phyloP scores from a whole-genome alignment of 2,329 filamentous ascomycete genomes.

The Aureobasidium vineae region DNA sequence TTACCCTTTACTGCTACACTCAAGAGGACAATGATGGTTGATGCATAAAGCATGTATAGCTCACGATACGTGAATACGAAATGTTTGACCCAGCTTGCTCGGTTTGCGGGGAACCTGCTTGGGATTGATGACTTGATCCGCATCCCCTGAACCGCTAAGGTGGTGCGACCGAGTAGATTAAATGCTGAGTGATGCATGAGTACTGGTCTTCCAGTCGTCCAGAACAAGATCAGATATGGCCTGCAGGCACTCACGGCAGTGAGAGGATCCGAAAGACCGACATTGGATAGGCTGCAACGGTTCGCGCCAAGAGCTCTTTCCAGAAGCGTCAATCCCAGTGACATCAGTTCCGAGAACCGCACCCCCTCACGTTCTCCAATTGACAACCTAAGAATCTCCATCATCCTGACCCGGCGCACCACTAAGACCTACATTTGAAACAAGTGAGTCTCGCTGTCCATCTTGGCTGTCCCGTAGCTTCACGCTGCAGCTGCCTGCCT shows the following conservation, averaged over 20 bases:
- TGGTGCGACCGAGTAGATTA: not conserved
- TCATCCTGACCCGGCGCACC: constrained; percentile 8
- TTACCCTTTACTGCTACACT: not conserved
- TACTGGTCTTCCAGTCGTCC: not conserved
- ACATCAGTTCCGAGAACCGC: not conserved
- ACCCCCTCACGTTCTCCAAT: constrained; percentile 23
- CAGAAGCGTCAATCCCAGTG: constrained; percentile 2
- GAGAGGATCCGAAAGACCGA: not conserved
- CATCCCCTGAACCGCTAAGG: not conserved
- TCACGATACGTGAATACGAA: constrained; percentile 16
- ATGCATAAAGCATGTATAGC: constrained; percentile 9
- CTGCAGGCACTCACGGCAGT: not conserved
- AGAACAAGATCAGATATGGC: not conserved
- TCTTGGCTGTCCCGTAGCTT: not conserved
- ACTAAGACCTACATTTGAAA: constrained; percentile 1
- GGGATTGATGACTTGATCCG: constrained; percentile 21
- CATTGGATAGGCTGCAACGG: not conserved
- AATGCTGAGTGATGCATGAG: not conserved
- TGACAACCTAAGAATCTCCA: constrained; percentile 22
- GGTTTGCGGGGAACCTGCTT: constrained; percentile 15
- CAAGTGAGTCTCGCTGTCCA: constrained; percentile 3
- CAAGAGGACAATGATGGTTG: not conserved
- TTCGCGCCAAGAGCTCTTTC: constrained; percentile 13
- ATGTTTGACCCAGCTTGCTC: constrained; percentile 5
- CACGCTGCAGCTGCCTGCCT: not conserved